Conservation (phyloP, 805 yeast species). For the Sungouiozyma intestinalis region DNA sequence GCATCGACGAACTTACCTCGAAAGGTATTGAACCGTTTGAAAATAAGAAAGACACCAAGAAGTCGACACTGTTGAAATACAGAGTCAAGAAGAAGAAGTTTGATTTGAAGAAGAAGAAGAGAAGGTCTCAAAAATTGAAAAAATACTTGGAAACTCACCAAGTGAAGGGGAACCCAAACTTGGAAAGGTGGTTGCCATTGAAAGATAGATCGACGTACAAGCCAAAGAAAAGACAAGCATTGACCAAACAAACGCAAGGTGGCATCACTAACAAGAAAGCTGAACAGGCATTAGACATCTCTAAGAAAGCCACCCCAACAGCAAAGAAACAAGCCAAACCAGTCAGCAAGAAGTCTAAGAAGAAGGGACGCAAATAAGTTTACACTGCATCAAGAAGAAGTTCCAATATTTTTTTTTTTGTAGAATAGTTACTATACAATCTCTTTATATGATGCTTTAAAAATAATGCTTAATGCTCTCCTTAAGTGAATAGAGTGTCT, state of each 20-base stretch:
- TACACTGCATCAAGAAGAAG: constrained; percentile 3
- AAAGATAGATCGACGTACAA: constrained; percentile 77
- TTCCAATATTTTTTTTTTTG: not conserved
- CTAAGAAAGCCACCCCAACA: constrained; percentile 12
- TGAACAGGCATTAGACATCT: constrained; percentile 25
- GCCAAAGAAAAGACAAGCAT: constrained; percentile 48
- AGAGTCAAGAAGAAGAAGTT: constrained; percentile 26
- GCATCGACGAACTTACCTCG: constrained; percentile 14
- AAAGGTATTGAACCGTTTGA: constrained; percentile 16
- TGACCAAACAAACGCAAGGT: constrained; percentile 50
- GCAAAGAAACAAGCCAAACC: constrained; percentile 5
- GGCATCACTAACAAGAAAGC: constrained; percentile 39
- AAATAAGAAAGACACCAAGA: constrained; percentile 3
- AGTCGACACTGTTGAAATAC: constrained; percentile 8
- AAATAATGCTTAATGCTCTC: not conserved
- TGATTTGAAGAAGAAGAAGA: constrained; percentile 13
- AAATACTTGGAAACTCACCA: constrained; percentile 13
- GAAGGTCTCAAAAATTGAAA: constrained; percentile 14
- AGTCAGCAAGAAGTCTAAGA: constrained; percentile 10
- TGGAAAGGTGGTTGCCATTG: constrained; percentile 88
- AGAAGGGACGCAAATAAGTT: constrained; percentile 17
- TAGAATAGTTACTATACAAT: not conserved
- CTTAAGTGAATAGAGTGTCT: constrained; percentile 80
- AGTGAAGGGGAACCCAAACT: constrained; percentile 36
- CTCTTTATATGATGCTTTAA: not conserved